Base-by-base conservation (phyloP, 2,329 filamentous ascomycete species). In the Xylaria sp. region DNA sequence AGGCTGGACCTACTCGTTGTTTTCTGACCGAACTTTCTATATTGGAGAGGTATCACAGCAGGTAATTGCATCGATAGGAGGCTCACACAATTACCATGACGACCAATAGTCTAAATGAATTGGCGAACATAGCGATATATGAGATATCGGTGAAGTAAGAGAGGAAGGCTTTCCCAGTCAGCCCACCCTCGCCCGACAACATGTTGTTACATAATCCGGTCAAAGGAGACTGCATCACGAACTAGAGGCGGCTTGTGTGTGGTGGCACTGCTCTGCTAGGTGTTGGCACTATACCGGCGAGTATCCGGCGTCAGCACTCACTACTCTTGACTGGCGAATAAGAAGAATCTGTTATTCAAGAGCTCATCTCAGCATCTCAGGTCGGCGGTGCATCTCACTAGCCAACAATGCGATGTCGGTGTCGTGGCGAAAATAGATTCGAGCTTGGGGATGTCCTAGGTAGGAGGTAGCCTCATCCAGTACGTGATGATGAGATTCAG, bases 341-440 rank as follows among this genome's bases (percentile, higher is more conserved):
- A 43, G 28, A 49, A 6, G 25, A 60, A 59, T 64, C 58, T 63
- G 33, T 67, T 70, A 61, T 56, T 52, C 33, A 52, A 52, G 33
- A 57, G 39, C 12, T 64, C 25, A 13, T 48, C 36, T 51, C 23
- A 49, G 62, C 57, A 63, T 9, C 64, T 67, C 20, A 49, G 25
- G 56, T 43, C 52, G 61, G 65, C 41, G n/a, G 61, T 52, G 25
- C 52, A 56, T 48, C 25, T 39, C 20, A 43, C 52, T 28, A 60
- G 43, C 33, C 13, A 28, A 59, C 33, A 31, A 59, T 41, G 18
- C 7, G 56, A 57, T 58, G 36, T 23, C n/a, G 39, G 28, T 25
- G 59, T 49, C 12, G 54, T 20, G 55, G 41, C 46, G 52, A 69
- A 69, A 69, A 69, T 71, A 71, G 66, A 66, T 36, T 25, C 31